Conservation (phyloP, 2,329 filamentous ascomycete species). For the Sphaerulina vaccinii region DNA sequence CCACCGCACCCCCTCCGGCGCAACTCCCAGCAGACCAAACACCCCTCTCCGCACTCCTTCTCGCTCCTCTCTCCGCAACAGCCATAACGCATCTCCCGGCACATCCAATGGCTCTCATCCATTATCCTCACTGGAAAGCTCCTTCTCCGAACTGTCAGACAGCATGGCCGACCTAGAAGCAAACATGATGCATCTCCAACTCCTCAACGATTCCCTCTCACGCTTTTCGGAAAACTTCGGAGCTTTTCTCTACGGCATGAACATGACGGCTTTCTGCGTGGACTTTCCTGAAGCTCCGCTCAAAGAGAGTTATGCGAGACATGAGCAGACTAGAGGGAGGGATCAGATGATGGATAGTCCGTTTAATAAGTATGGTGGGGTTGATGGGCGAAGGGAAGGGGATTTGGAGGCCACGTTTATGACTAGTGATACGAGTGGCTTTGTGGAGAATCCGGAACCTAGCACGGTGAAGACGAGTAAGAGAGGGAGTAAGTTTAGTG, state of each 20-base stretch:
- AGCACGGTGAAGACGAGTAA: slow-evolving; percentile 47
- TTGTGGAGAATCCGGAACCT: slow-evolving; percentile 69
- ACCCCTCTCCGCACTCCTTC: slow-evolving; percentile 90
- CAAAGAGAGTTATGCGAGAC: slow-evolving; percentile 73
- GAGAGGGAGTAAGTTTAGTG: slow-evolving; percentile 36
- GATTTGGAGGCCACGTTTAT: slow-evolving; percentile 81
- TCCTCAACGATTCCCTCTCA: slow-evolving; percentile 92
- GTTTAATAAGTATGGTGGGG: slow-evolving; percentile 17
- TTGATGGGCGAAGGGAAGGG: slow-evolving; percentile 14
- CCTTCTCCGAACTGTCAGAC: slow-evolving; percentile 90
- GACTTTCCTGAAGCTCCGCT: slow-evolving; percentile 95
- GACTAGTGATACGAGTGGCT: slow-evolving; percentile 88
- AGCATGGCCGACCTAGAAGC: slow-evolving; percentile 93
- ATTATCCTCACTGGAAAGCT: slow-evolving; percentile 79
- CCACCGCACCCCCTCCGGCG: slow-evolving; percentile 48
- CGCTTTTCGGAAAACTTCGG: slow-evolving; percentile 96
- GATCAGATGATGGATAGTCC: slow-evolving; percentile 25
- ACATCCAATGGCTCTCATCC: slow-evolving; percentile 59
- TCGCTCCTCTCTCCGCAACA: slow-evolving; percentile 81
- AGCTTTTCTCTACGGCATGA: slow-evolving; percentile 90
- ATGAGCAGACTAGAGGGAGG: slow-evolving; percentile 49
- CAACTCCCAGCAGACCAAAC: slow-evolving; percentile 71
- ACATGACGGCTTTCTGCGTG: slow-evolving; percentile 99
- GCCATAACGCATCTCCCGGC: slow-evolving; percentile 45
- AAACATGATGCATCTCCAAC: slow-evolving; percentile 94